phyloP scores from a whole-genome alignment of 78 protist genomes.

The Polysphondylium violaceum region DNA sequence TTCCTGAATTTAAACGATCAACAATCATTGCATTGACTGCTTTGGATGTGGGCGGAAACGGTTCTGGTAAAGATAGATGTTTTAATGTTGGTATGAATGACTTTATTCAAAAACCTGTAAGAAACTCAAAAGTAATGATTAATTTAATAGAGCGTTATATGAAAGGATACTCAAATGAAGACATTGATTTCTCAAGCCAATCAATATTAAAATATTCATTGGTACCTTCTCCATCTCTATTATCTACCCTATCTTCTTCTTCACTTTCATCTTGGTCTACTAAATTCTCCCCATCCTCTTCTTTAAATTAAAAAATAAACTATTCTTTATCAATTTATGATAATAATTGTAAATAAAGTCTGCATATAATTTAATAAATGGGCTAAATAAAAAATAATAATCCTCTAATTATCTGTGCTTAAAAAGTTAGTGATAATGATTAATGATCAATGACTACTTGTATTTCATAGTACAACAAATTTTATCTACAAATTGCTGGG shows the following conservation, averaged over 20 bases:
- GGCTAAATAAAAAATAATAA: too few species aligned
- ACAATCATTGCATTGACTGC: conserved; percentile 61
- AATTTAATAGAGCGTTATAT: conserved; percentile 10
- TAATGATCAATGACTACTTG: too few species aligned
- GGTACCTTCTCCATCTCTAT: background rate
- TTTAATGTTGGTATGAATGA: conserved; percentile 59
- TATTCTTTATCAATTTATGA: too few species aligned
- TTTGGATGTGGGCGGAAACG: background rate
- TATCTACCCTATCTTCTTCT: background rate
- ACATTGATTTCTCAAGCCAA: background rate
- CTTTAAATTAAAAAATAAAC: too few species aligned
- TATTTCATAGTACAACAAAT: too few species aligned
- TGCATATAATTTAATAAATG: too few species aligned
- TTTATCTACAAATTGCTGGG: too few species aligned
- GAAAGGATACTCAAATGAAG: conserved; percentile 3
- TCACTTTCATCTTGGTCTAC: background rate
- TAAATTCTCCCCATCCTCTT: too few species aligned
- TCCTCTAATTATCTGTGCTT: too few species aligned
- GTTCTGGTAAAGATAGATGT: conserved; percentile 20
- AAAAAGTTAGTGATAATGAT: too few species aligned
- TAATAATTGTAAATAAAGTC: too few species aligned
- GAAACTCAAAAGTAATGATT: conserved; percentile 7
- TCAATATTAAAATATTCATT: too few species aligned
- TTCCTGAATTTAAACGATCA: conserved; percentile 6
- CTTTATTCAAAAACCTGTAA: conserved; percentile 48